Base-by-base conservation (phyloP, 352 stramenopile species). In the Phytophthora capsici region DNA sequence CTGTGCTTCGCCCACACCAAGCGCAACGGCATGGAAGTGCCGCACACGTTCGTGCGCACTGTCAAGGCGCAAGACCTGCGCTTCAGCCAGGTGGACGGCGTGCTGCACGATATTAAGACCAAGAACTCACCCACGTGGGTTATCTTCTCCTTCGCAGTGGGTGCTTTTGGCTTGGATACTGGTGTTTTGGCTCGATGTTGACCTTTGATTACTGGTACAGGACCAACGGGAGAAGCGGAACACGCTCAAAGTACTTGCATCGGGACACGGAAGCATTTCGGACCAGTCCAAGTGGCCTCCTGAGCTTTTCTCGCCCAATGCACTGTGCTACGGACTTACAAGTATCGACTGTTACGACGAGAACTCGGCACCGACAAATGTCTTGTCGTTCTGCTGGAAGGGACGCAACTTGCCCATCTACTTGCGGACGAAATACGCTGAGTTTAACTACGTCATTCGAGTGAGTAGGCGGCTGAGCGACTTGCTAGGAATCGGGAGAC, bases 351-450 rank as follows among this genome's bases (percentile, higher is more conserved):
- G 84, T 34, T 78, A 89, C 26, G 78, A 88, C 34, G 76, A 86
- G 34, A 80, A 89, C 48, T 60, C 58, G n/a, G 73, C 86, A 28
- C 80, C 85, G 16, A 82, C 84, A 13, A 89, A 79, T 26, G 88
- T 93, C 34, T 56, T 95, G 22, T 96, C 88, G 23, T 94, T 94
- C 48, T 95, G 86, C 75, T 96, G 88, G 88, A 96, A 96, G 78
- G 88, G 88, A 44, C 71, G 81, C n/a, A 93, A 83, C 48, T 63
- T 94, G 8, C 86, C 88, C 3, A 94, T 96, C 52, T 92, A 93
- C 41, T 41, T 95, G 37, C 85, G 88, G 45, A 93, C 86, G 6
- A 96, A 96, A 56, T 93, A 90, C 71, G 86, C 86, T 3, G 88
- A 96, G 69, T 96, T 94, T 66, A 91, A 96, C 64, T 88, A 95